Conservation (phyloP, 495 filamentous ascomycete genomes). For the Amorphotheca resinae region DNA sequence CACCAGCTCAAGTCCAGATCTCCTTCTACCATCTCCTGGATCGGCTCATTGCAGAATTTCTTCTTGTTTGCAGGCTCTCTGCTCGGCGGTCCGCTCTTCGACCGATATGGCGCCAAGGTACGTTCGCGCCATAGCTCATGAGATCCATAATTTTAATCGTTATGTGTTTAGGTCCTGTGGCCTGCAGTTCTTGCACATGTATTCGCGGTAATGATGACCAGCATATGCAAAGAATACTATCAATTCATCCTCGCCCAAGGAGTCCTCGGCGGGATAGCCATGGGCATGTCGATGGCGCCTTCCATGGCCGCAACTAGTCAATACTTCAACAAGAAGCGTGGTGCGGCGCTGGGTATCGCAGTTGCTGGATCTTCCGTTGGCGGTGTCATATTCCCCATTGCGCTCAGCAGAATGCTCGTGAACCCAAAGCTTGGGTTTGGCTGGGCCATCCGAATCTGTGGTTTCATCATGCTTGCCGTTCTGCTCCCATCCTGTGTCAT, state of each 20-base stretch:
- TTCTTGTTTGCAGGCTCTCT: slow-evolving; percentile 13
- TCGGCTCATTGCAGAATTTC: slow-evolving; percentile 50
- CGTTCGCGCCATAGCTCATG: background rate
- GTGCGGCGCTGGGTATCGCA: slow-evolving; percentile 55
- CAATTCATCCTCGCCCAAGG: slow-evolving; percentile 70
- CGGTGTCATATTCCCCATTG: slow-evolving; percentile 55
- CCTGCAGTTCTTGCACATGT: slow-evolving; percentile 31
- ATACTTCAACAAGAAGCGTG: slow-evolving; percentile 56
- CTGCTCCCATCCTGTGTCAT: slow-evolving; percentile 30
- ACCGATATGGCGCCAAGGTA: slow-evolving; percentile 15
- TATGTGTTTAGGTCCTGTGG: slow-evolving; percentile 7
- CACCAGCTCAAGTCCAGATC: slow-evolving; percentile 29
- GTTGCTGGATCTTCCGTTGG: slow-evolving; percentile 54
- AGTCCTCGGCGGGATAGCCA: slow-evolving; percentile 56
- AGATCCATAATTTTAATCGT: background rate
- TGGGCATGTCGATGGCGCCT: slow-evolving; percentile 62
- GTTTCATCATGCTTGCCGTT: slow-evolving; percentile 41
- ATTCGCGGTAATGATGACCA: slow-evolving; percentile 59
- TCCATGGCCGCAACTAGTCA: slow-evolving; percentile 53
- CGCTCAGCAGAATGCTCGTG: slow-evolving; percentile 10
- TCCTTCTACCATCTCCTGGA: slow-evolving; percentile 63
- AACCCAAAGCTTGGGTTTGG: slow-evolving; percentile 35
- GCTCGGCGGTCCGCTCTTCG: slow-evolving; percentile 17
- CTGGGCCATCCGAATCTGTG: slow-evolving; percentile 47
- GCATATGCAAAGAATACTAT: slow-evolving; percentile 50